Percentiles rank a stretch among this genome's conserved stretches.
Conservation (phyloP, 495 filamentous ascomycete species). For the Letharia lupina region DNA sequence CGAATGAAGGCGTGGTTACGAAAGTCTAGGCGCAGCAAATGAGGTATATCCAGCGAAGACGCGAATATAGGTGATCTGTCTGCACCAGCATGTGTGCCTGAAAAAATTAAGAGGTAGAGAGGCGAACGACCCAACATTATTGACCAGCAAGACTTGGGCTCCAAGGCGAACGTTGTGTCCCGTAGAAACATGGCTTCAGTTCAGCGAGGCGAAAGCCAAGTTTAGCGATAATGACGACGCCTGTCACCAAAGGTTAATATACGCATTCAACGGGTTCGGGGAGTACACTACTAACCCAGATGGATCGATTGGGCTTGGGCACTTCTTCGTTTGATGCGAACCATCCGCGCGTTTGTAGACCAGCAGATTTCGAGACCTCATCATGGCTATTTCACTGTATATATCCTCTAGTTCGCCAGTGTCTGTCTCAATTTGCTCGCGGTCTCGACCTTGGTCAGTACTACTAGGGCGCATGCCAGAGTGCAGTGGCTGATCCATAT, state of each 20-base stretch:
- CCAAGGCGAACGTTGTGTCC: background rate
- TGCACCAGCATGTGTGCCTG: background rate
- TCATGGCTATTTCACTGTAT: slow-evolving; percentile 10
- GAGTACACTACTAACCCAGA: background rate
- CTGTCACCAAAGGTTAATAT: slow-evolving; percentile 1
- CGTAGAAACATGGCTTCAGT: background rate
- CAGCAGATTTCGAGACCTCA: slow-evolving; percentile 12
- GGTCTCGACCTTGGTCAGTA: slow-evolving; percentile 19
- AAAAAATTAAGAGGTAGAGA: background rate
- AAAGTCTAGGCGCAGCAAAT: background rate
- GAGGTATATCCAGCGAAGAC: background rate
- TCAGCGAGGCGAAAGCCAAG: background rate
- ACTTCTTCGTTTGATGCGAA: slow-evolving; percentile 24
- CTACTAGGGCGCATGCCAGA: slow-evolving; percentile 23
- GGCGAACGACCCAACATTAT: background rate
- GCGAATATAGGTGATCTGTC: background rate
- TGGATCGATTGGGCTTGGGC: slow-evolving; percentile 20
- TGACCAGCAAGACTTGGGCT: background rate
- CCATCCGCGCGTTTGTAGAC: slow-evolving; percentile 26
- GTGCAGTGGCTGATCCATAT: slow-evolving; percentile 20
- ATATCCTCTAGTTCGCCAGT: slow-evolving; percentile 22
- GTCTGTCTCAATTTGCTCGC: slow-evolving; percentile 23
- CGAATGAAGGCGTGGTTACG: background rate
- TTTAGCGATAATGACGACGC: slow-evolving; percentile 6
- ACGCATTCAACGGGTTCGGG: no score